Percentiles rank a stretch among this genome's conserved stretches.
Conservation (phyloP, 495 filamentous ascomycete genomes). For the Venustampulla echinocandica region DNA sequence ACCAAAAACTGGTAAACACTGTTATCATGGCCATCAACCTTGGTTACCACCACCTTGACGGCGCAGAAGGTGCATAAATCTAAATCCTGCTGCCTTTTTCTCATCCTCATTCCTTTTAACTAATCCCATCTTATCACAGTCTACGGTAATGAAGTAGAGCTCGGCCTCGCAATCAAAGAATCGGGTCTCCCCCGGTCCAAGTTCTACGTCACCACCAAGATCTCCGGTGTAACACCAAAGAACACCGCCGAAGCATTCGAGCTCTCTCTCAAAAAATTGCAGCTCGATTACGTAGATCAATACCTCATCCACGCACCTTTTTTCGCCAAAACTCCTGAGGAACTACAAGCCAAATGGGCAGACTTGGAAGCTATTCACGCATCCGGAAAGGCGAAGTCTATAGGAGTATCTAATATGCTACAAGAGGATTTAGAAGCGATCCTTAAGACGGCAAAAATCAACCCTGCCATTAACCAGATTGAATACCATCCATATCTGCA, state of each 20-base stretch:
- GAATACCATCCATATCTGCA: constrained; percentile 87
- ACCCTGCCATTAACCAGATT: constrained; percentile 76
- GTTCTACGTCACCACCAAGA: constrained; percentile 73
- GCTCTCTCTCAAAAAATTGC: constrained; percentile 62
- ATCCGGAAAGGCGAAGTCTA: constrained; percentile 62
- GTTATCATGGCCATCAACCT: constrained; percentile 60
- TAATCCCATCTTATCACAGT: constrained; percentile 32
- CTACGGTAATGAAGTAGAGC: constrained; percentile 71
- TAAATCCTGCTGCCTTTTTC: neutral
- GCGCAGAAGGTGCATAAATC: constrained; percentile 50
- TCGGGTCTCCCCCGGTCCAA: constrained; percentile 55
- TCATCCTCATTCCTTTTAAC: neutral
- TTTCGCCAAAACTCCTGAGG: constrained; percentile 49
- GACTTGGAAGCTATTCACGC: constrained; percentile 67
- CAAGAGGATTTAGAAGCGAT: constrained; percentile 58
- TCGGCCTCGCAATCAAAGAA: constrained; percentile 66
- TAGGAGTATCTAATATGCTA: constrained; percentile 80
- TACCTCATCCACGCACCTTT: constrained; percentile 78
- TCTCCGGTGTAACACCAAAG: constrained; percentile 40
- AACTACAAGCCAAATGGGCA: constrained; percentile 64
- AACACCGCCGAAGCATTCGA: constrained; percentile 60
- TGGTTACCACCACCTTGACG: constrained; percentile 71
- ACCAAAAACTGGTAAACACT: constrained; percentile 46
- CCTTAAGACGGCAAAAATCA: constrained; percentile 52
- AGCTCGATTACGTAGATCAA: constrained; percentile 74